Percentiles rank a stretch among this genome's conserved stretches.
Evolutionary conservation across 1,139 yeast species (phyloP).

Genomic region (Yamadazyma atmosphaerica): DNA sequence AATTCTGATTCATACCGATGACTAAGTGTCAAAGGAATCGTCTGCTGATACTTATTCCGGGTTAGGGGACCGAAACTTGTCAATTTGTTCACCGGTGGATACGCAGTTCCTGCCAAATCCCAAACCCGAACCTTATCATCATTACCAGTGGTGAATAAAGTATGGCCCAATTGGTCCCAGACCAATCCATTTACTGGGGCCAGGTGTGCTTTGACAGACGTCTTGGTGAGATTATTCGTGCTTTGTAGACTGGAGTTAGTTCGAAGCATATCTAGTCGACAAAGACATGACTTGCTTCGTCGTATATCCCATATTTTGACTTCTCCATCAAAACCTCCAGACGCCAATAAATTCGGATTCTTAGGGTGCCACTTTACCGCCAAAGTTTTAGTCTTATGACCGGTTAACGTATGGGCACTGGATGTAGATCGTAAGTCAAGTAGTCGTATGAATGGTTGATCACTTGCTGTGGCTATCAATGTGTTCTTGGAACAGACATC

Average conservation of each 20-base stretch:
- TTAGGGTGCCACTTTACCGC: slow-evolving; percentile 77
- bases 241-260: slow-evolving; percentile 25
- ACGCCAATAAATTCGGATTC: slow-evolving; percentile 58
- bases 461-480: slow-evolving; percentile 68
- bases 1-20: slow-evolving; percentile 48
- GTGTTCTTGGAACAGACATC: slow-evolving; percentile 47
- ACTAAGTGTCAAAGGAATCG: slow-evolving; percentile 46
- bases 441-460: slow-evolving; percentile 67
- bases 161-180: slow-evolving; percentile 67
- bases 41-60: slow-evolving; percentile 59
- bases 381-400: slow-evolving; percentile 64
- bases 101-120: slow-evolving; percentile 54
- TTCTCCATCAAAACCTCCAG: slow-evolving; percentile 79
- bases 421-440: slow-evolving; percentile 73
- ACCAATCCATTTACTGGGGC: slow-evolving; percentile 73
- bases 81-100: slow-evolving; percentile 57
- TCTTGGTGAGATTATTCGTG: slow-evolving; percentile 27
- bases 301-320: slow-evolving; percentile 76
- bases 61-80: slow-evolving; percentile 80
- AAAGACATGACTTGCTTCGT: slow-evolving; percentile 62
- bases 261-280: slow-evolving; percentile 54
- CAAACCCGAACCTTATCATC: slow-evolving; percentile 78
- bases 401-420: slow-evolving; percentile 66
- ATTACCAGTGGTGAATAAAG: slow-evolving; percentile 64
- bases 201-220: slow-evolving; percentile 63